phyloP scores from a whole-genome alignment of 345 rosid genomes.

The Salix purpurea region DNA sequence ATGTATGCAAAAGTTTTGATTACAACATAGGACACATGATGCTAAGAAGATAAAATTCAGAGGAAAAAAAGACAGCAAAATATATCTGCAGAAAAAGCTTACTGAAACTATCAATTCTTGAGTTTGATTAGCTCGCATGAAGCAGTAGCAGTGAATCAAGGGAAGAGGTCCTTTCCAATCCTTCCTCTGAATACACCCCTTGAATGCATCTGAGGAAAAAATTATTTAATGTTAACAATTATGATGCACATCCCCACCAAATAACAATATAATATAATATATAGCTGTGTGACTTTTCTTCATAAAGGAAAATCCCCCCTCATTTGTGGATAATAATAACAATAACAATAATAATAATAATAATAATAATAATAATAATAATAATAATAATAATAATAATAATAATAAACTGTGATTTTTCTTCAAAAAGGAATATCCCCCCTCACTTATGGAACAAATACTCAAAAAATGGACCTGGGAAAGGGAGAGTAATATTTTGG shows the following conservation, averaged over 20 bases:
- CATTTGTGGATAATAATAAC: too few species aligned
- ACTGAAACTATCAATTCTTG: conserved; percentile 54
- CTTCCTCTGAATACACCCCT: conserved; percentile 47
- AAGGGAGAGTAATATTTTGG: neutral
- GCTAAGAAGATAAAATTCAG: neutral
- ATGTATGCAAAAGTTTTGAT: neutral
- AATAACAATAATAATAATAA: too few species aligned
- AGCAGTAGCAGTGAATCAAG: conserved; percentile 85
- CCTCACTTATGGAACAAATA: neutral
- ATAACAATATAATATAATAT: too few species aligned
- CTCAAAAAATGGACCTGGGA: neutral
- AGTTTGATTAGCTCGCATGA: conserved; percentile 74
- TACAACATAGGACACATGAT: neutral
- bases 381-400: too few species aligned
- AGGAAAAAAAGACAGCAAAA: neutral
- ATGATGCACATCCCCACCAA: neutral
- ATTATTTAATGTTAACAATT: neutral
- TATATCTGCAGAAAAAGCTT: conserved; percentile 22
- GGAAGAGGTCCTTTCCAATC: conserved; percentile 79
- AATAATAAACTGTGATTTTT: neutral
- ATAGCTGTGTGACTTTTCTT: too few species aligned
- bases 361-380: too few species aligned
- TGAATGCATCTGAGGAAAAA: conserved; percentile 61
- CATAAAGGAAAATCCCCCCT: too few species aligned
- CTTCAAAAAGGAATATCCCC: neutral